Conservation (phyloP, 2,329 filamentous ascomycete species). For the Mycocentrospora acerina region DNA sequence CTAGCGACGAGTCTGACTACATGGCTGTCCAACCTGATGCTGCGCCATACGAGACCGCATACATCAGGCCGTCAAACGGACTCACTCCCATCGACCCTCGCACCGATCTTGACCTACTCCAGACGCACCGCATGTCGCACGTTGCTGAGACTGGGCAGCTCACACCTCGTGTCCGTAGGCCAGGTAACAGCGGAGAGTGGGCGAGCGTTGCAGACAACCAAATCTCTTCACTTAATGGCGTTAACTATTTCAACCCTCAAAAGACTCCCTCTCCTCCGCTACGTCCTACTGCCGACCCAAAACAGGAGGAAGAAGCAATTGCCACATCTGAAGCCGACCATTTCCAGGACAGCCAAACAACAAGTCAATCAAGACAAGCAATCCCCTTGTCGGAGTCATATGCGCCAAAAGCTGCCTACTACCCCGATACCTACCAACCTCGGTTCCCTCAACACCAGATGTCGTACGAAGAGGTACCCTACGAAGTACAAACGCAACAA, state of each 20-base stretch:
- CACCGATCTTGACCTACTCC: slow-evolving; percentile 44
- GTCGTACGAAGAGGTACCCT: slow-evolving; percentile 37
- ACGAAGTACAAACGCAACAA: slow-evolving; percentile 29
- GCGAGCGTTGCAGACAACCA: slow-evolving; percentile 37
- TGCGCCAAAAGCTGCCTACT: slow-evolving; percentile 33
- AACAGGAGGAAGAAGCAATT: slow-evolving; percentile 14
- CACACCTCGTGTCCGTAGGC: slow-evolving; percentile 42
- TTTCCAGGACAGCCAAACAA: slow-evolving; percentile 20
- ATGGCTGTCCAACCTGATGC: slow-evolving; percentile 28
- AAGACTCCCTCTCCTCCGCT: slow-evolving; percentile 41
- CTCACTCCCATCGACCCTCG: slow-evolving; percentile 32
- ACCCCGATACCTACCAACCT: slow-evolving; percentile 40
- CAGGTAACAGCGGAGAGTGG: slow-evolving; percentile 42
- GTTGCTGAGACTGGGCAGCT: slow-evolving; percentile 55
- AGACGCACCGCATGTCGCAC: slow-evolving; percentile 52
- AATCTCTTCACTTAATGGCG: slow-evolving; percentile 34
- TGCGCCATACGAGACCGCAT: slow-evolving; percentile 37
- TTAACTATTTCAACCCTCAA: slow-evolving; percentile 42
- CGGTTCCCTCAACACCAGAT: slow-evolving; percentile 39
- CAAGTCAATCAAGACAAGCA: slow-evolving; percentile 32
- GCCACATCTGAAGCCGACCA: slow-evolving; percentile 4
- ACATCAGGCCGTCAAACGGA: slow-evolving; percentile 29
- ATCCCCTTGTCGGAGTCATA: slow-evolving; percentile 42
- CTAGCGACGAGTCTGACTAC: slow-evolving; percentile 41
- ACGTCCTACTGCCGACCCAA: slow-evolving; percentile 15